Evolutionary conservation across 306 rosid species (phyloP).

Genomic region (Hippophae gyantsensis): DNA sequence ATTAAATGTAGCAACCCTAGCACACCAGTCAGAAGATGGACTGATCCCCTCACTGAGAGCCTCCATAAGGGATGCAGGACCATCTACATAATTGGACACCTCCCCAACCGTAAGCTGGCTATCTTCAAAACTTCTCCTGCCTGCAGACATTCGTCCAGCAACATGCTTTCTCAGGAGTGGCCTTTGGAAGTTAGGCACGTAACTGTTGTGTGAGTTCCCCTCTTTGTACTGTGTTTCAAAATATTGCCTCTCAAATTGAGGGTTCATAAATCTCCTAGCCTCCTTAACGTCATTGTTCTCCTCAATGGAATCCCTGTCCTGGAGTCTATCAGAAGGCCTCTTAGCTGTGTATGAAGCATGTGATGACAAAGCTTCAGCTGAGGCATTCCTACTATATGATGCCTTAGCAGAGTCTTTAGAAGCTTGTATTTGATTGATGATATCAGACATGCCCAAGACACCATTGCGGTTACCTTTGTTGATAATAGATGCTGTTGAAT

Average conservation of each 20-base stretch:
- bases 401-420: conserved; percentile 71
- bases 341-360: conserved; percentile 54
- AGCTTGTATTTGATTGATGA: conserved; percentile 93
- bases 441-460: conserved; percentile 78
- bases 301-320: conserved; percentile 54
- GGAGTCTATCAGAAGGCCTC: conserved; percentile 52
- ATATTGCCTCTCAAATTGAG: conserved; percentile 55
- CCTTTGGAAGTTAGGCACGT: conserved; percentile 90
- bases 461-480: conserved; percentile 72
- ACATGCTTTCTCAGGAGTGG: conserved; percentile 81
- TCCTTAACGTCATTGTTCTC: conserved; percentile 57
- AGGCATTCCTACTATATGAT: conserved; percentile 39
- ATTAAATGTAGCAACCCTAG: conserved; percentile 90
- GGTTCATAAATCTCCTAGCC: conserved; percentile 49
- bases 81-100: conserved; percentile 58
- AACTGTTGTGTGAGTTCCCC: conserved; percentile 52
- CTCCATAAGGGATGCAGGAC: conserved; percentile 77
- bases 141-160: conserved; percentile 66
- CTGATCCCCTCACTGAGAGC: conserved; percentile 87
- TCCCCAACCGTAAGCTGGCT: conserved; percentile 71
- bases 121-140: conserved; percentile 85
- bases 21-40: conserved; percentile 94
- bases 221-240: conserved; percentile 56
- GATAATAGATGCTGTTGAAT: conserved; percentile 46
- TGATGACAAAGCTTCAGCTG: conserved; percentile 39